Conservation (phyloP, 2,329 filamentous ascomycete genomes). For the Penicillium sp. region DNA sequence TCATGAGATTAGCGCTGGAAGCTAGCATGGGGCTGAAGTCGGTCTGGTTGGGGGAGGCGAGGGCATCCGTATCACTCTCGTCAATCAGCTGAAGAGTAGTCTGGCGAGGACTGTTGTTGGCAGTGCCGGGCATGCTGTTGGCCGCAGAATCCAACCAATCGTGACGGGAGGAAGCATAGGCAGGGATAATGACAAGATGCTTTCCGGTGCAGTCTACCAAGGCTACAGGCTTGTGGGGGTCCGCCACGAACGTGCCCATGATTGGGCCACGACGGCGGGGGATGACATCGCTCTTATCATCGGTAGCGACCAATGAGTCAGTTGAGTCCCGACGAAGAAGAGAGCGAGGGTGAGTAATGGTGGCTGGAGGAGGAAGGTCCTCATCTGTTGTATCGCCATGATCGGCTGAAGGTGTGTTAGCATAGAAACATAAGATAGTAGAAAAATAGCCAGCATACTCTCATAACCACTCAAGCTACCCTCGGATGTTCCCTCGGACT, state of each 20-base stretch:
- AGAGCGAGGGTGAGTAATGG: conserved; percentile 48
- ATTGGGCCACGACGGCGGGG: conserved; percentile 46
- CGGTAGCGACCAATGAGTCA: conserved; percentile 44
- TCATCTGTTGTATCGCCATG: conserved; percentile 63
- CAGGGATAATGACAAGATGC: conserved; percentile 49
- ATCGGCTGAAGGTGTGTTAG: conserved; percentile 55
- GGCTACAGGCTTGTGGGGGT: conserved; percentile 50
- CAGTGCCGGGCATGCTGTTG: conserved; percentile 43
- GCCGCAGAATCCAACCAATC: conserved; percentile 47
- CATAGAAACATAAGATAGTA: conserved; percentile 28
- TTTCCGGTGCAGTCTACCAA: conserved; percentile 50
- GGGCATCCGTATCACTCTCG: conserved; percentile 47
- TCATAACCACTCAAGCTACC: conserved; percentile 56
- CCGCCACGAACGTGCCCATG: conserved; percentile 49
- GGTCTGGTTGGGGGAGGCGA: conserved; percentile 37
- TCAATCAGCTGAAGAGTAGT: conserved; percentile 41
- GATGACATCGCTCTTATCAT: conserved; percentile 35
- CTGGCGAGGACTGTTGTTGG: conserved; percentile 44
- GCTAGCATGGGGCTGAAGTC: conserved; percentile 59
- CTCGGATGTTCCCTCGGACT: conserved; percentile 39
- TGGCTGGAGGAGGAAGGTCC: conserved; percentile 51
- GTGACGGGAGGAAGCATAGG: conserved; percentile 47
- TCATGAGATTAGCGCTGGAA: conserved; percentile 74
- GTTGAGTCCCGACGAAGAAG: conserved; percentile 53
- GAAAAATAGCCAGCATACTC: conserved; percentile 49